Evolutionary conservation across 352 stramenopile genomes (phyloP), one percentile per base, ranked within the genome.

Genomic region (Globisporangium alternatum): DNA sequence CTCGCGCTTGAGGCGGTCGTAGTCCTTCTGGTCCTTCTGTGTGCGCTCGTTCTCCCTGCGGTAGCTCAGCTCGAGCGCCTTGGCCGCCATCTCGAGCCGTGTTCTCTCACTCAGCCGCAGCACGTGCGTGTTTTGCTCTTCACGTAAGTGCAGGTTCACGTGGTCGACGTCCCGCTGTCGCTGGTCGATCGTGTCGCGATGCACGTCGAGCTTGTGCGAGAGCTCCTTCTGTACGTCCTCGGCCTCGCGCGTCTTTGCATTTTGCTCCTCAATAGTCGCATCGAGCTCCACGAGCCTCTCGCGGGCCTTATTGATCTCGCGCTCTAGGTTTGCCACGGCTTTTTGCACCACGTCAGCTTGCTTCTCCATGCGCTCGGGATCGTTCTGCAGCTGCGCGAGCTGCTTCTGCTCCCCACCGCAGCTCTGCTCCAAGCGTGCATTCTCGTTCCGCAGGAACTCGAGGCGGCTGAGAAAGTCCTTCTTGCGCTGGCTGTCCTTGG

Each of bases 131-230:
- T 95, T 90, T 52, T 92, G 80, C 68, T 96, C 88, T 25, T 97
- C 85, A 9, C 84, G 83, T 22, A 98, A 65, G 35, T 96, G 91
- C 45, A 95, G 68, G 15, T 77, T 91, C 33, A 98, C 84, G 62
- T 93, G 81, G 62, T 96, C 89, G 15, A 97, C 85, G 68, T 98
- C 91, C n/a, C 88, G 88, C 64, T 97, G 88, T 0, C 91, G 86
- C 66, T 98, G 86, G 56, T 96, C 89, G 51, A 97, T 93, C 49
- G 86, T 97, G 7, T 96, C 85, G 41, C 90, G 81, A 67, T 97
- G 90, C 5, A 97, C 72, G 21, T 98, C 89, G 12, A 97, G 68
- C 60, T 96, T 96, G 66, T 94, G 88, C 31, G 68, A 61, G 7
- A 97, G 75, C 55, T 94, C 90, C 22, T 80, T 82, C 51, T 89